A percentile compares a stretch with the other conserved stretches of the same genome.
phyloP scores from a whole-genome alignment of 306 rosid genomes.

The Ziziphus jujuba region DNA sequence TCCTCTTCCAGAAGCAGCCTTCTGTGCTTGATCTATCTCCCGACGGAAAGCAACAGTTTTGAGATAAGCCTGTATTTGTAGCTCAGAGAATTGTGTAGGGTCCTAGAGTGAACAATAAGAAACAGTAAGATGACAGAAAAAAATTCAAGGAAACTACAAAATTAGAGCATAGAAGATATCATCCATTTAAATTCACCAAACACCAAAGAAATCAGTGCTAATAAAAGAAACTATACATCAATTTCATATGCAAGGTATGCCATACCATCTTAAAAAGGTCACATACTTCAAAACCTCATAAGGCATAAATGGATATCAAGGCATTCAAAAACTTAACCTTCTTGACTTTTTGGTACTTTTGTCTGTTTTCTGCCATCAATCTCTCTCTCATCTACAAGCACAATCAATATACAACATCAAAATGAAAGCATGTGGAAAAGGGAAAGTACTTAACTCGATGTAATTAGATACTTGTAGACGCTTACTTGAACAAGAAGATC shows the following conservation, averaged over 20 bases:
- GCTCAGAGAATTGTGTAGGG: constrained; percentile 88
- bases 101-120: constrained; percentile 49
- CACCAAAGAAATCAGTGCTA: not conserved
- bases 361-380: constrained; percentile 87
- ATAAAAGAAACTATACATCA: not conserved
- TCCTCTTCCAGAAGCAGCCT: constrained; percentile 78
- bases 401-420: constrained; percentile 24
- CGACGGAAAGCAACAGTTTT: constrained; percentile 97
- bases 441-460: constrained; percentile 17
- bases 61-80: constrained; percentile 92
- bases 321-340: constrained; percentile 61
- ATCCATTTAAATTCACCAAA: constrained; percentile 2
- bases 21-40: constrained; percentile 90
- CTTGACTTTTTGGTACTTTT: constrained; percentile 88
- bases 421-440: constrained; percentile 5
- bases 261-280: constrained; percentile 12
- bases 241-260: not conserved
- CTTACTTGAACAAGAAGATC: constrained; percentile 84
- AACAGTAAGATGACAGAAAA: constrained; percentile 29
- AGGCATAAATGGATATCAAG: constrained; percentile 13
- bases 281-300: constrained; percentile 11
- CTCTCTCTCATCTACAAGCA: constrained; percentile 80
- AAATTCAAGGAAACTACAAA: constrained; percentile 8
- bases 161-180: constrained; percentile 17
- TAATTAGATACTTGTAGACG: not conserved